These are phyloP conservation scores for Pulveroboletus sp. DNA, from an alignment of 768 basidiomycete species.

Conservation along the genomic window DNA sequence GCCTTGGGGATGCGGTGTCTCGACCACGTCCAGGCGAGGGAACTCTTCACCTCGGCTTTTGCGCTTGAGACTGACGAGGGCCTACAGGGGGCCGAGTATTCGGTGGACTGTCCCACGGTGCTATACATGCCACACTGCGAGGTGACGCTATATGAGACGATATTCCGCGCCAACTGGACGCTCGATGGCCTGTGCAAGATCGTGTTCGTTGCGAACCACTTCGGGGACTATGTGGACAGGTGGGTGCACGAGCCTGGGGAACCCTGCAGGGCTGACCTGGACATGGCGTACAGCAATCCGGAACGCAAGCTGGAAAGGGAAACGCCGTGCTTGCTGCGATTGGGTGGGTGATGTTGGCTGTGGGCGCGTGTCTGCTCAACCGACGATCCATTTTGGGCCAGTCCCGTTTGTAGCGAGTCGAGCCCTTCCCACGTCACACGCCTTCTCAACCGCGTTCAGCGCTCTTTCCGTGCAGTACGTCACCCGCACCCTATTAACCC, in stretches of 20 bases:
- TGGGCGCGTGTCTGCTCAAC: background rate
- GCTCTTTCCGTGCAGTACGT: conserved; percentile 57
- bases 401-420: conserved; percentile 45
- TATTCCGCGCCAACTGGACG: conserved; percentile 61
- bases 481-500: conserved; percentile 16
- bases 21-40: conserved; percentile 49
- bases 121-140: conserved; percentile 82
- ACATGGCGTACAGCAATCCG: conserved; percentile 43
- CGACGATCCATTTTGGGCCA: conserved; percentile 21
- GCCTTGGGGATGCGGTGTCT: conserved; percentile 32
- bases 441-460: conserved; percentile 63
- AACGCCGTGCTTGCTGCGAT: conserved; percentile 48
- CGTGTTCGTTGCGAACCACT: conserved; percentile 60
- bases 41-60: conserved; percentile 5
- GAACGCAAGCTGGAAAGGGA: conserved; percentile 43
- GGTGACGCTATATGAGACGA: conserved; percentile 59
- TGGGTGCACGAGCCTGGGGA: conserved; percentile 27
- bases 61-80: conserved; percentile 8
- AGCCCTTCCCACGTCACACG: conserved; percentile 44
- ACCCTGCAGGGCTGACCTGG: conserved; percentile 1
- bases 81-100: conserved; percentile 32
- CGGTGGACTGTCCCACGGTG: conserved; percentile 45
- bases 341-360: conserved; percentile 40
- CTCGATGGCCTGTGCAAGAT: conserved; percentile 40
- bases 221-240: conserved; percentile 66